Evolutionary conservation across 2,329 filamentous ascomycete species (phyloP), one percentile per base, ranked within the genome.

Genomic region (Penicillium sp.): DNA sequence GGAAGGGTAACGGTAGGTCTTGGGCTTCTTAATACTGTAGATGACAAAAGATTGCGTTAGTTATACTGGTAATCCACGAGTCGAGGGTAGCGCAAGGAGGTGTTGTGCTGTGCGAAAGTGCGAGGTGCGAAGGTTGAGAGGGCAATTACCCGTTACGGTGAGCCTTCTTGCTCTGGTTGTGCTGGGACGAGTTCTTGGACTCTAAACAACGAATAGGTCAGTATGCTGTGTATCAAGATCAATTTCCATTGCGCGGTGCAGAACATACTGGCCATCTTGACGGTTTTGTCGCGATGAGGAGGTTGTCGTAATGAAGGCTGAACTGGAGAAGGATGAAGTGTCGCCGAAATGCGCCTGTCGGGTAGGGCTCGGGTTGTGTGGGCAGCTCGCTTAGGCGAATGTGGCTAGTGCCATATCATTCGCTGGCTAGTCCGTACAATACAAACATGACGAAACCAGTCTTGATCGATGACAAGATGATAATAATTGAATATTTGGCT

Each of bases 131-230:
- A 3, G 42, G 18, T 38, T 21, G 35, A 40, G 35, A 14, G 53
- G 45, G 49, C 28, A 58, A 64, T 30, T 30, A 97, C 93, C 94
- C 94, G 85, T 99, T 99, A 78, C 89, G 88, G 88, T 99, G 94
- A 82, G 91, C 92, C 90, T 99, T 99, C 84, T 89, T 89, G 79
- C 85, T 86, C 87, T 94, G 89, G 83, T 97, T 97, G 84, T 97
- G 91, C 86, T 97, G 93, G 74, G 93, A 97, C 83, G 91, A 95
- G 88, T 97, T 97, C 91, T 97, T 97, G 74, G 94, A 97, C 86
- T 97, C 92, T 97, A 77, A 16, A 26, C 16, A 46, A 35, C 18
- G 46, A 48, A 33, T 28, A 33, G 24, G 23, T 47, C 26, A 49
- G 46, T 20, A 59, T 35, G 61, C 23, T 24, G 30, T 28, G 20